Evolutionary conservation across 495 filamentous ascomycete species (phyloP), one percentile per base, ranked within the genome.

Genomic region (Penicillium dipodomyicola): DNA sequence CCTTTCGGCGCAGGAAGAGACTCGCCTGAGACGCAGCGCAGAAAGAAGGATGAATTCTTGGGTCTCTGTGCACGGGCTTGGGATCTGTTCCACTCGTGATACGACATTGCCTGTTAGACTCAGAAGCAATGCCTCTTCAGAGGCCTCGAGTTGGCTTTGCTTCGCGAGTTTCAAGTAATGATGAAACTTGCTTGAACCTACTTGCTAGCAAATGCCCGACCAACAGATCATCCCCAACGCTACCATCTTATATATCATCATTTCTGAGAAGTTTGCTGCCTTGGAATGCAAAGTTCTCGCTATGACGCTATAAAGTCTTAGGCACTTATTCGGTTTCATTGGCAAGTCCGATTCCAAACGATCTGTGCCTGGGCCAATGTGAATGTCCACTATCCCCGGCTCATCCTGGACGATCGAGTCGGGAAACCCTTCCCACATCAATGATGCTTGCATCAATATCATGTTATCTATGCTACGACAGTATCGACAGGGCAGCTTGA

Each of bases 1-100:
- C 88, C 87, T 2, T 91, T 92, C 57, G 89, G 90, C 41, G 83
- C 84, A 37, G 87, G 87, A 9, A 76, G 90, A 45, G 89, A 94
- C 59, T 91, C 89, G 46, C 90, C 92, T 5, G 91, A 91, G 56
- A 88, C 84, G n/a, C 83, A 91, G 66, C 77, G 83, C 54, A 85
- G 83, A 70, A 98, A 98, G 85, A 91, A 92, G 70, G 92, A 96
- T 44, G 93, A 98, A 66, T 98, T 98, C 67, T 72, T 98, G 60
- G 76, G 80, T 45, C 73, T 97, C 41, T 98, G 94, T 66, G 84
- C 87, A 49, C 79, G 90, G 64, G 93, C 93, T 23, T 98, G 94
- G 94, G 94, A 98, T 76, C 67, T 98, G 50, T 95, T 98, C 69
- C 94, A 97, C 77, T 96, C 92, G 48, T 98, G 77, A 86, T 45